Conservation (phyloP, 352 stramenopile species). For the Globisporangium iwayamae region DNA sequence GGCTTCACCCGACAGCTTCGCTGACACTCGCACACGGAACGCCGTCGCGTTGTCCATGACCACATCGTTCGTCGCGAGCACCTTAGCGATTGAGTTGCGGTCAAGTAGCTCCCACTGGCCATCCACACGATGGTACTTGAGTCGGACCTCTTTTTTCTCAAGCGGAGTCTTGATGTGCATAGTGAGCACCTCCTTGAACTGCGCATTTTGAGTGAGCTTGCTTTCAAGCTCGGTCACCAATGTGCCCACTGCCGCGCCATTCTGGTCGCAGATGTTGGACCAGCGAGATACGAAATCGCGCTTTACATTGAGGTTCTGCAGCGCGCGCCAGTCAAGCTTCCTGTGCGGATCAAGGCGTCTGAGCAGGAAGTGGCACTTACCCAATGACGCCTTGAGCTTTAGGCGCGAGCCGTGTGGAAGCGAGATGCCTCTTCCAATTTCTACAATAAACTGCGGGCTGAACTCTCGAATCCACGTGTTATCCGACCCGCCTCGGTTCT, state of each 20-base stretch:
- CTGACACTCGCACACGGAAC: conserved; percentile 5
- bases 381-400: conserved; percentile 2
- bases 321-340: neutral
- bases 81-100: conserved; percentile 10
- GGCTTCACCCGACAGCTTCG: neutral
- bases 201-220: neutral
- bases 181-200: conserved; percentile 2
- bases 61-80: conserved; percentile 22
- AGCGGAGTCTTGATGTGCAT: neutral
- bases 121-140: conserved; percentile 41
- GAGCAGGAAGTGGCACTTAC: conserved; percentile 2
- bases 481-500: neutral
- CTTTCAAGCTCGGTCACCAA: neutral
- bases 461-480: conserved; percentile 1
- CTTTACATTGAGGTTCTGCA: neutral
- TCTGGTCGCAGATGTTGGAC: conserved; percentile 5
- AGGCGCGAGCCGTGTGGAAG: neutral
- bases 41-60: neutral
- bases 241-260: neutral
- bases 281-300: conserved; percentile 14
- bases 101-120: conserved; percentile 28
- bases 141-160: conserved; percentile 1
- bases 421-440: neutral
- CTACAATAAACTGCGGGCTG: neutral
- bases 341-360: neutral